phyloP scores from a whole-genome alignment of 176 grass and related monocot species.

The Elaeis guineensis region DNA sequence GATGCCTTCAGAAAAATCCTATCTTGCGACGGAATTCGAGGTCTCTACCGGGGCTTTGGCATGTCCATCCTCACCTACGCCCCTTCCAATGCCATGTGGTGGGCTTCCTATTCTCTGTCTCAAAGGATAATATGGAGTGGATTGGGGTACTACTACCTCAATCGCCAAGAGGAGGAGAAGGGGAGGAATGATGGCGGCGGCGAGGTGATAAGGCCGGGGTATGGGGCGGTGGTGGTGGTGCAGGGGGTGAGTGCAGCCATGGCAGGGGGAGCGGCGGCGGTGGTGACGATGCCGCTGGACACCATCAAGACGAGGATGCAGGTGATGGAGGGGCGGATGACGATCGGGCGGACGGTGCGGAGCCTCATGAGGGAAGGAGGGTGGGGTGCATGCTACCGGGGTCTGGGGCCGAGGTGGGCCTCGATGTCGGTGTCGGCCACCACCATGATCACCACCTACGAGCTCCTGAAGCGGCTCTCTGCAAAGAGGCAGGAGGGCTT shows the following conservation, averaged over 20 bases:
- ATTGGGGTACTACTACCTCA: conserved; percentile 48
- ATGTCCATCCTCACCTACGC: conserved; percentile 83
- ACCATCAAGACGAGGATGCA: conserved; percentile 90
- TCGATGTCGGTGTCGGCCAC: conserved; percentile 78
- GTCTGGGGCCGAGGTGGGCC: conserved; percentile 73
- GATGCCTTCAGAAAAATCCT: conserved; percentile 69
- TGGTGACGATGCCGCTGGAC: conserved; percentile 78
- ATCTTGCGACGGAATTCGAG: conserved; percentile 34
- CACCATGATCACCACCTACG: conserved; percentile 83
- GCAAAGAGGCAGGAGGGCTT: conserved; percentile 36
- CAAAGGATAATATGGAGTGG: conserved; percentile 68
- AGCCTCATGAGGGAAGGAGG: conserved; percentile 57
- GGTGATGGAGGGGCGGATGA: conserved; percentile 58
- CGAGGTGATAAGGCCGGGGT: conserved; percentile 34
- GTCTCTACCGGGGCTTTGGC: conserved; percentile 68
- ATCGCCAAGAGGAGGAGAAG: conserved; percentile 20
- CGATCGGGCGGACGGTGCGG: conserved; percentile 38
- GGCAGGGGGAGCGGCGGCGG: conserved; percentile 44
- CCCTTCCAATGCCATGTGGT: conserved; percentile 78
- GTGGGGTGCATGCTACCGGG: conserved; percentile 60
- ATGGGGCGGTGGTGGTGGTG: conserved; percentile 57
- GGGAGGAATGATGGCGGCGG: conserved; percentile 20
- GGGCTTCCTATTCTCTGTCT: conserved; percentile 56
- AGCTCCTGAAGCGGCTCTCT: conserved; percentile 78
- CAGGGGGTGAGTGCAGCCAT: conserved; percentile 57